phyloP scores from a whole-genome alignment of 2,329 filamentous ascomycete species.

The Tolypocladium tropicale region DNA sequence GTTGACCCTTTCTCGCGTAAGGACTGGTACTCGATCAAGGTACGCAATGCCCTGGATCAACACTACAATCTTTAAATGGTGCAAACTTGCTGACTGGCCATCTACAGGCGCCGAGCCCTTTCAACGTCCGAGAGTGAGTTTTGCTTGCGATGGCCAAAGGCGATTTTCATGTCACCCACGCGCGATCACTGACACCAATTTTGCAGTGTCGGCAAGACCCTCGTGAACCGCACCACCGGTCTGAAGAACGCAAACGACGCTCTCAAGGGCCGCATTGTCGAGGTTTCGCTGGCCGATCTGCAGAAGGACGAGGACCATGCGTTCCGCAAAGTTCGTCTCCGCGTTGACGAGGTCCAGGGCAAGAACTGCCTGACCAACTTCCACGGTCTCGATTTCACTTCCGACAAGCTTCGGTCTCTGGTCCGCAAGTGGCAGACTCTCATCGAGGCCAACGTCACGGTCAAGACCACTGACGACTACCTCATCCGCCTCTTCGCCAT shows the following conservation, averaged over 20 bases:
- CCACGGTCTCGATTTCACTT: constrained; percentile 99
- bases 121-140: constrained; percentile 91
- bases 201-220: constrained; percentile 92
- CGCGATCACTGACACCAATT: constrained; percentile 12
- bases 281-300: constrained; percentile 96
- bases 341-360: constrained; percentile 97
- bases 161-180: background rate
- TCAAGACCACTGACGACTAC: constrained; percentile 99
- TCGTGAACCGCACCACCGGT: constrained; percentile 99
- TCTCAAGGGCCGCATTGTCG: constrained; percentile 96
- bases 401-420: constrained; percentile 97
- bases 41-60: constrained; percentile 25
- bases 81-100: constrained; percentile 5
- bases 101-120: constrained; percentile 77
- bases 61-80: background rate
- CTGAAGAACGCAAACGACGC: constrained; percentile 99
- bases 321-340: constrained; percentile 99
- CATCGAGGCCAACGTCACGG: constrained; percentile 98
- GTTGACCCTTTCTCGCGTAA: constrained; percentile 96
- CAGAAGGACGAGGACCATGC: constrained; percentile 99
- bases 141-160: background rate
- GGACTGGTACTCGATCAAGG: constrained; percentile 98
- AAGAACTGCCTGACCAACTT: constrained; percentile 99
- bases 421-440: constrained; percentile 99
- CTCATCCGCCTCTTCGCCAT: constrained; percentile 98